Evolutionary conservation across 257 asterid genomes (phyloP).

Genomic region (Solanum virginianum): DNA sequence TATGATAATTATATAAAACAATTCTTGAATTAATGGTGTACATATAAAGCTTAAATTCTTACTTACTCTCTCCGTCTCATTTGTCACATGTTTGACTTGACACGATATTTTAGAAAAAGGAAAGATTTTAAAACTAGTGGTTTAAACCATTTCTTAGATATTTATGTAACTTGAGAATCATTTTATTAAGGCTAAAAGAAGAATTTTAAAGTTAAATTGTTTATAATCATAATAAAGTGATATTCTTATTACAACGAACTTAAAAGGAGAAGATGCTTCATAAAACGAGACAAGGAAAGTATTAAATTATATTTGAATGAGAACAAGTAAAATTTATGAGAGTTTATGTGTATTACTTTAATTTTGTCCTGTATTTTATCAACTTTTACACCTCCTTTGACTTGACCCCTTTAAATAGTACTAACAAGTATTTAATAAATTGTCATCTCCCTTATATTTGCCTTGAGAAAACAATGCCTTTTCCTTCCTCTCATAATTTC

Average conservation of each 20-base stretch:
- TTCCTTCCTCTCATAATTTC: neutral
- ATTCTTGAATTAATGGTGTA: neutral
- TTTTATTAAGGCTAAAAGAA: too few relatives aligned
- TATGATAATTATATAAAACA: neutral
- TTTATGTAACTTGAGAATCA: too few relatives aligned
- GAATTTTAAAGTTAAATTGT: too few relatives aligned
- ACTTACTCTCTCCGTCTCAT: too few relatives aligned
- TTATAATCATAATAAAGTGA: too few relatives aligned
- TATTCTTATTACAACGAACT: too few relatives aligned
- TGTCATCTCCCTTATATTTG: neutral
- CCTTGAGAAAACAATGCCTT: neutral
- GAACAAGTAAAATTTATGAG: neutral
- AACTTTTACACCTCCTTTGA: neutral
- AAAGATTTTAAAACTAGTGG: too few relatives aligned
- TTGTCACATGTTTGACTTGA: too few relatives aligned
- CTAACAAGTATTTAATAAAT: neutral
- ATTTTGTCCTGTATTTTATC: neutral
- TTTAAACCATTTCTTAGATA: too few relatives aligned
- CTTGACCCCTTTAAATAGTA: neutral
- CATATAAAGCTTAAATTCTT: neutral
- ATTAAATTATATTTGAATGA: neutral
- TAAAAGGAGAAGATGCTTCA: too few relatives aligned
- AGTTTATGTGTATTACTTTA: neutral
- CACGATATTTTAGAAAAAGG: too few relatives aligned
- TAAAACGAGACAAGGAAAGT: neutral